A percentile compares a stretch with the other conserved stretches of the same genome.
Evolutionary conservation across 2,329 filamentous ascomycete species (phyloP).

Genomic region (Aspergillus sp.): DNA sequence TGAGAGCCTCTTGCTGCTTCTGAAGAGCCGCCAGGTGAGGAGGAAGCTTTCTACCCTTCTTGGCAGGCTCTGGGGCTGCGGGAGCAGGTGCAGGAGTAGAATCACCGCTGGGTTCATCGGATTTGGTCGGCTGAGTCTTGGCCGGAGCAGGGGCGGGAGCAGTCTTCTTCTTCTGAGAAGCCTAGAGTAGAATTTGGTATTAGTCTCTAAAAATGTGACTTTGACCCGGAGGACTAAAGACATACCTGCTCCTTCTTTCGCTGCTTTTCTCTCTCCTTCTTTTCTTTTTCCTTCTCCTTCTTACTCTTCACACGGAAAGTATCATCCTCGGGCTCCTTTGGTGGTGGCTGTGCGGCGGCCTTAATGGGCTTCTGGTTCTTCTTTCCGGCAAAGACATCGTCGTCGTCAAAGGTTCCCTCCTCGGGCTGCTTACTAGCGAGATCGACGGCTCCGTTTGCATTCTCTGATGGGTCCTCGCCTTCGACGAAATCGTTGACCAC

Average conservation of each 20-base stretch:
- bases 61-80: slow-evolving; percentile 46
- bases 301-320: slow-evolving; percentile 77
- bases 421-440: slow-evolving; percentile 66
- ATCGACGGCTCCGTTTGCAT: slow-evolving; percentile 34
- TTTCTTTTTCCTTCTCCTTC: slow-evolving; percentile 96
- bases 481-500: slow-evolving; percentile 67
- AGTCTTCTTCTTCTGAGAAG: slow-evolving; percentile 74
- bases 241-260: slow-evolving; percentile 93
- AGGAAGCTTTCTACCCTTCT: slow-evolving; percentile 80
- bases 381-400: slow-evolving; percentile 79
- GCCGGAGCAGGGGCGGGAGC: slow-evolving; percentile 31
- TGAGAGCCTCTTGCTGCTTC: slow-evolving; percentile 44
- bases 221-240: slow-evolving; percentile 2
- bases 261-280: slow-evolving; percentile 98
- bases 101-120: slow-evolving; percentile 26
- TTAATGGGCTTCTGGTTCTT: slow-evolving; percentile 59
- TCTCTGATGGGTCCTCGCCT: slow-evolving; percentile 55
- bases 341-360: slow-evolving; percentile 30
- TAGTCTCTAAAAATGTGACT: too few relatives aligned
- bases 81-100: slow-evolving; percentile 33
- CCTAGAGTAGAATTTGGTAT: slow-evolving; percentile 41
- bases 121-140: slow-evolving; percentile 52
- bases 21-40: slow-evolving; percentile 46
- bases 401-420: slow-evolving; percentile 77
- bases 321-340: slow-evolving; percentile 51